Evolutionary conservation across 2,329 filamentous ascomycete species (phyloP).

Genomic region (Falciphora oryzae): DNA sequence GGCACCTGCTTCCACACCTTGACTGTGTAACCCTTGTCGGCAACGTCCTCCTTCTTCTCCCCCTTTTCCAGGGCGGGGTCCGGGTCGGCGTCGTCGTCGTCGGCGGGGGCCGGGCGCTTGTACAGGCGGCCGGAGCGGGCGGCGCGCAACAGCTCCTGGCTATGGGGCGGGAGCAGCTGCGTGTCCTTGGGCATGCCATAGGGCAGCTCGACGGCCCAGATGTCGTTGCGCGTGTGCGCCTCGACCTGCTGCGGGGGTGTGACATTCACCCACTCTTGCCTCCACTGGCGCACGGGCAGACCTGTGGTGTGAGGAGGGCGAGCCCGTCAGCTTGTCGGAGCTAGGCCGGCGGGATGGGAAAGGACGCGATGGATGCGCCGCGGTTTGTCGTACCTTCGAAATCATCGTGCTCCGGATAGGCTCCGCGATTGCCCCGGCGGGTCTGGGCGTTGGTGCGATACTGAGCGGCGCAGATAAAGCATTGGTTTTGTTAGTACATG

Average conservation of each 20-base stretch:
- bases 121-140: slow-evolving; percentile 72
- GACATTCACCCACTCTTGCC: slow-evolving; percentile 63
- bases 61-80: slow-evolving; percentile 43
- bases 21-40: slow-evolving; percentile 46
- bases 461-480: slow-evolving; percentile 6
- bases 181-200: slow-evolving; percentile 81
- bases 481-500: background rate
- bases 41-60: slow-evolving; percentile 61
- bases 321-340: background rate
- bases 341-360: slow-evolving; percentile 3
- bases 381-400: slow-evolving; percentile 46
- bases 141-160: slow-evolving; percentile 74
- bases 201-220: slow-evolving; percentile 71
- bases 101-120: slow-evolving; percentile 60
- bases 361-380: background rate
- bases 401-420: slow-evolving; percentile 55
- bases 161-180: slow-evolving; percentile 69
- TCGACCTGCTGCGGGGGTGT: slow-evolving; percentile 62
- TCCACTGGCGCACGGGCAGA: slow-evolving; percentile 87
- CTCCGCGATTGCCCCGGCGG: slow-evolving; percentile 50
- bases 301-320: slow-evolving; percentile 41
- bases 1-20: slow-evolving; percentile 58
- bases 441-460: slow-evolving; percentile 33
- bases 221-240: slow-evolving; percentile 55
- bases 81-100: slow-evolving; percentile 53